These are phyloP conservation scores for Kodamaea sagamina DNA, from an alignment of 805 yeast species.

Conservation along the genomic window DNA sequence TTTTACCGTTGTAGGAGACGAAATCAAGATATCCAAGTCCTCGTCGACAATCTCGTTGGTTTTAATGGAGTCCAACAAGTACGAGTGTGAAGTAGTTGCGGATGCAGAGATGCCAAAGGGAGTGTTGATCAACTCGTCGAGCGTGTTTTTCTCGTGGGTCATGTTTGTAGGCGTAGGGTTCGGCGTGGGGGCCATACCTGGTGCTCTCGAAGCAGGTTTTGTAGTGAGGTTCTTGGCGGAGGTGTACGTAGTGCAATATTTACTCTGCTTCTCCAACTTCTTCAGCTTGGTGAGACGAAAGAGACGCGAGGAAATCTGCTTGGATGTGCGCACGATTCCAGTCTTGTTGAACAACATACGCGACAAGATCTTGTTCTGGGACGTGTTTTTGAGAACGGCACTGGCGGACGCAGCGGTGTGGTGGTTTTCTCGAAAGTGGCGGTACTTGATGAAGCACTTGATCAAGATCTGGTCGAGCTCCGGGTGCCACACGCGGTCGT, in stretches of 20 bases:
- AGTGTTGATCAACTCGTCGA: slow-evolving; percentile 30
- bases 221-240: slow-evolving; percentile 3
- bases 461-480: slow-evolving; percentile 39
- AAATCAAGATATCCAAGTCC: slow-evolving; percentile 32
- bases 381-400: slow-evolving; percentile 32
- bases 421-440: slow-evolving; percentile 31
- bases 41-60: slow-evolving; percentile 31
- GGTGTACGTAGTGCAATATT: slow-evolving; percentile 13
- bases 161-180: slow-evolving; percentile 7
- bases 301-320: slow-evolving; percentile 37
- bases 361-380: slow-evolving; percentile 42
- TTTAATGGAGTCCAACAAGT: slow-evolving; percentile 21
- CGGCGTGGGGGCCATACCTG: slow-evolving; percentile 6
- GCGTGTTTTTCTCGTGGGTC: slow-evolving; percentile 9
- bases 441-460: slow-evolving; percentile 37
- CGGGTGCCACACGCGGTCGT: slow-evolving; percentile 34
- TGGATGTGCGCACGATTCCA: slow-evolving; percentile 37
- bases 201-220: not conserved
- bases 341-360: slow-evolving; percentile 41
- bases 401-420: slow-evolving; percentile 18
- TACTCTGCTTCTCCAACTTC: slow-evolving; percentile 21
- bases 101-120: slow-evolving; percentile 27
- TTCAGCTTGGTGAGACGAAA: slow-evolving; percentile 30
- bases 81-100: slow-evolving; percentile 6
- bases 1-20: slow-evolving; percentile 24